A percentile compares a stretch with the other conserved stretches of the same genome.
Evolutionary conservation across 495 filamentous ascomycete genomes (phyloP).

Genomic region (Annulohypoxylon moriforme): DNA sequence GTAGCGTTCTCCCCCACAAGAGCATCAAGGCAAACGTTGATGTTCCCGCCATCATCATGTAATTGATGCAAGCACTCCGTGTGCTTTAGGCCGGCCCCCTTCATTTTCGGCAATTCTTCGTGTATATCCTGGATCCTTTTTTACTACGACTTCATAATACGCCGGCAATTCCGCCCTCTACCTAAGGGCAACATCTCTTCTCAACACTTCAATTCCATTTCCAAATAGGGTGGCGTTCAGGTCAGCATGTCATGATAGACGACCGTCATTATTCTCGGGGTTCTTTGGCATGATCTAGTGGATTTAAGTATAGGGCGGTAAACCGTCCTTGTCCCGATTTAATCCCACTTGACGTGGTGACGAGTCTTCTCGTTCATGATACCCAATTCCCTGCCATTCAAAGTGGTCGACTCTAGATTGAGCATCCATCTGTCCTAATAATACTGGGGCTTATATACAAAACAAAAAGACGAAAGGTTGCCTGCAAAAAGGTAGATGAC

Average conservation of each 20-base stretch:
- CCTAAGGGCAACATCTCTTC: constrained; percentile 35
- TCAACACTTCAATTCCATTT: constrained; percentile 39
- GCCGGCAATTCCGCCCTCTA: constrained; percentile 28
- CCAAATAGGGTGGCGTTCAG: constrained; percentile 41
- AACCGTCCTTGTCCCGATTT: not conserved
- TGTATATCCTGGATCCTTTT: constrained; percentile 43
- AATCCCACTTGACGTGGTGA: constrained; percentile 1
- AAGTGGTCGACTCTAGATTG: not conserved
- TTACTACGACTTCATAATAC: constrained; percentile 48
- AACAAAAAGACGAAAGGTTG: constrained; percentile 29
- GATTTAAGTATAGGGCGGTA: constrained; percentile 10
- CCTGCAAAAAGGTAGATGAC: constrained; percentile 26
- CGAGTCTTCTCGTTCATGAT: constrained; percentile 2
- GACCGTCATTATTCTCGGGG: constrained; percentile 14
- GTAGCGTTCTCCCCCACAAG: constrained; percentile 96
- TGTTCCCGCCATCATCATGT: constrained; percentile 90
- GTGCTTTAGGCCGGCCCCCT: constrained; percentile 10
- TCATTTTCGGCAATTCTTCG: constrained; percentile 31
- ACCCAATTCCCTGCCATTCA: not conserved
- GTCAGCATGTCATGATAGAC: constrained; percentile 42
- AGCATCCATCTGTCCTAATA: constrained; percentile 14
- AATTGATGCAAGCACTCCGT: constrained; percentile 43
- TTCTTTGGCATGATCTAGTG: constrained; percentile 13
- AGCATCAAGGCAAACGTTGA: constrained; percentile 99
- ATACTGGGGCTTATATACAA: constrained; percentile 34